Base-by-base conservation (phyloP, 495 filamentous ascomycete genomes). In the Alectoria sarmentosa region DNA sequence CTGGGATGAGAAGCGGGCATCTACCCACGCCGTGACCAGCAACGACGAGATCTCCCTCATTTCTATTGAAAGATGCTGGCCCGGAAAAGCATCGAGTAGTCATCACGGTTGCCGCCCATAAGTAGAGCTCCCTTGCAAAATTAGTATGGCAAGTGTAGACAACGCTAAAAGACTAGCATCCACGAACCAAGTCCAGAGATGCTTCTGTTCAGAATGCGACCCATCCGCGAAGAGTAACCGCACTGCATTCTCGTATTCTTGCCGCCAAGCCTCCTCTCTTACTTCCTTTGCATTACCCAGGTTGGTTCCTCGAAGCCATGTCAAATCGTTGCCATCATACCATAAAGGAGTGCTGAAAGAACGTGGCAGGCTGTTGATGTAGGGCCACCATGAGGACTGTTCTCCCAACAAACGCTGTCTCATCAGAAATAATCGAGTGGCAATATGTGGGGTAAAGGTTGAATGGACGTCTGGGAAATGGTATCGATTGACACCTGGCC, bases 21-120 rank as follows among this genome's bases (percentile, higher is more conserved):
- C 46, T 39, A 57, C 8, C 42, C 14, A 59, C 65, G 48, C 14
- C 19, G 56, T 32, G 26, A 19, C 15, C 34, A 42, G 46, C 19
- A 39, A 58, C 37, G 14, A 28, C 1, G 14, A 52, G n/a, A 10
- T 58, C 55, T 60, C 56, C 44, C 17, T 58, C 23, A 14, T 38
- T 38, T 23, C 49, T 59, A 37, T 63, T 62, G 39, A 63, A 59
- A 6, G 65, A n/a, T 15, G 62, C 60, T 19, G 66, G 52, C n/a
- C 65, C 74, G 0, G 75, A 67, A 63, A 84, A 84, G 28, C 73
- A 73, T 14, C 87, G 78, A 1, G 86, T 88, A 8, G 79, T 78
- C 63, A 86, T 81, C 15, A 88, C 82, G 0, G 84, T 84, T 10
- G 83, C 80, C 26, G 87, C 83, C 86, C 86, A 88, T 7, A 83